These are phyloP conservation scores for Gyrodon lividus DNA, from an alignment of 768 basidiomycete species.

Conservation along the genomic window DNA sequence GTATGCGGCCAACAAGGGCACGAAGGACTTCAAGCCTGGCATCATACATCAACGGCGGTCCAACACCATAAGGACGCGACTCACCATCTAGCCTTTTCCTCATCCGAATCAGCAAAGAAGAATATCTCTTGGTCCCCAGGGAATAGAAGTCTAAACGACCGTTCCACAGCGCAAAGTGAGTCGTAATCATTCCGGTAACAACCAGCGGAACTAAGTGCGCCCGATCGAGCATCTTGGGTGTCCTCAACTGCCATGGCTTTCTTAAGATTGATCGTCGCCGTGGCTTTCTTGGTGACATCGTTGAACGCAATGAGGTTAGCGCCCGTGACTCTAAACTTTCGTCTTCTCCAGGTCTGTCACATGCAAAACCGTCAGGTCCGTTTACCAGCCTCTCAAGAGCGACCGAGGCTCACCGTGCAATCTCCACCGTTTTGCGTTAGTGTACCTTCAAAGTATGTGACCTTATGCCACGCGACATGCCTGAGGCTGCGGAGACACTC, in stretches of 20 bases:
- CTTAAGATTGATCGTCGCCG: slow-evolving; percentile 86
- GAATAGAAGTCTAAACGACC: slow-evolving; percentile 85
- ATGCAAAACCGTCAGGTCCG: not conserved
- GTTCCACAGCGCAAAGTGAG: slow-evolving; percentile 66
- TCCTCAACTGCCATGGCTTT: slow-evolving; percentile 79
- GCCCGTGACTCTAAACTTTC: slow-evolving; percentile 82
- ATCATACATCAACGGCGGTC: not conserved
- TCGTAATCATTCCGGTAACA: slow-evolving; percentile 56
- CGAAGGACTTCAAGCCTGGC: slow-evolving; percentile 81
- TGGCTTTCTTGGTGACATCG: slow-evolving; percentile 88
- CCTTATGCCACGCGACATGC: slow-evolving; percentile 92
- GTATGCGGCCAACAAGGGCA: slow-evolving; percentile 85
- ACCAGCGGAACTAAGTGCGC: slow-evolving; percentile 45
- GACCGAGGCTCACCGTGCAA: slow-evolving; percentile 62
- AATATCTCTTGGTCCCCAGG: slow-evolving; percentile 73
- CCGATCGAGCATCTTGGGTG: slow-evolving; percentile 57
- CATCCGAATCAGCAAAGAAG: slow-evolving; percentile 90
- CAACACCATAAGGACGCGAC: slow-evolving; percentile 19
- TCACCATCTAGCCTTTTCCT: slow-evolving; percentile 85
- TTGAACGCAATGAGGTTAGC: slow-evolving; percentile 87
- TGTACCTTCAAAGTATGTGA: slow-evolving; percentile 89
- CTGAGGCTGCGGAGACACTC: slow-evolving; percentile 87
- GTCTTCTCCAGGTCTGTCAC: slow-evolving; percentile 73
- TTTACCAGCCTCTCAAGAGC: not conserved
- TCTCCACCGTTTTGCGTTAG: slow-evolving; percentile 94